Percentiles rank a stretch among this genome's conserved stretches.
Evolutionary conservation across 257 asterid genomes (phyloP).

Genomic region (Rubia yunnanensis): DNA sequence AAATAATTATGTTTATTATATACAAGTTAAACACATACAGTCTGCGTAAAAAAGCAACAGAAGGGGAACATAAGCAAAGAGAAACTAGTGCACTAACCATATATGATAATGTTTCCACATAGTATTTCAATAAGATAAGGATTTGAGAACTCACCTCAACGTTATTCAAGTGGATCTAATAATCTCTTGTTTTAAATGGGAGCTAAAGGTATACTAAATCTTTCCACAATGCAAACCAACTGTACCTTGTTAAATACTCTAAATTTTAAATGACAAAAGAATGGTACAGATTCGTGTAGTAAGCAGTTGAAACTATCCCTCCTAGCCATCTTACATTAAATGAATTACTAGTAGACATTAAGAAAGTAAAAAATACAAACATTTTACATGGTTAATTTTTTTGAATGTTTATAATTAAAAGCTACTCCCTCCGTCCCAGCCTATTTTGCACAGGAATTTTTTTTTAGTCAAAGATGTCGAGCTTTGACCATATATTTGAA

Average conservation of each 20-base stretch:
- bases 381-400: neutral
- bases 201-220: neutral
- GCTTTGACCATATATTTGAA: no score
- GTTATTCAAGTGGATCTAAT: neutral
- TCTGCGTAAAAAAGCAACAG: neutral
- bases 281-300: neutral
- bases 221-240: neutral
- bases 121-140: neutral
- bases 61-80: neutral
- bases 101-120: neutral
- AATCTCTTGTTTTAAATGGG: slow-evolving; percentile 4
- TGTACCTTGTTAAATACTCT: neutral
- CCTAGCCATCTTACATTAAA: neutral
- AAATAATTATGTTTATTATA: neutral
- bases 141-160: neutral
- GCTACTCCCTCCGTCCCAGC: no score
- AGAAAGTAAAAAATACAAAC: neutral
- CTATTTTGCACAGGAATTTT: no score
- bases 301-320: neutral
- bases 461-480: no score
- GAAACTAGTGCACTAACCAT: neutral
- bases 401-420: neutral
- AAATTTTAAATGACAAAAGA: neutral
- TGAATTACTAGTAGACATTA: neutral
- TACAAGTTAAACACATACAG: neutral